Evolutionary conservation across 129 eudicot species (phyloP), one percentile per base, ranked within the genome.

Genomic region (Artemisia tridentata): DNA sequence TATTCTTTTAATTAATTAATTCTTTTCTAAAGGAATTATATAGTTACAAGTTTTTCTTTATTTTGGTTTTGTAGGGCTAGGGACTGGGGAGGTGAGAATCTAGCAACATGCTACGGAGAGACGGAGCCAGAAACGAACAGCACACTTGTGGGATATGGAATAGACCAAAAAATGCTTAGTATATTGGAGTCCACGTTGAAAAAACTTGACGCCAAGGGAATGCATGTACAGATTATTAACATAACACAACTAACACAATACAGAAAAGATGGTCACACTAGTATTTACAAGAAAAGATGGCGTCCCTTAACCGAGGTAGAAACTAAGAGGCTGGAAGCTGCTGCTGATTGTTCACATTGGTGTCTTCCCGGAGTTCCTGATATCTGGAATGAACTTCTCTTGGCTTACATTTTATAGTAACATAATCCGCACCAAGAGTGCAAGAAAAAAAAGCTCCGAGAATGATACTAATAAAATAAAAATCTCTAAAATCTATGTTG

Each of bases 251-350:
- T 72, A 46, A 58, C 76, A 72, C 68, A 72, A 61, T 59, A 47
- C 21, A 72, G 76, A 72, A 72, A 72, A 72, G 76, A 72, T 48
- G 76, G 58, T 8, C 76, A 72, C 21, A 51, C 76, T 41, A 45
- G 56, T 6, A 13, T 72, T 16, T 18, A 72, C 29, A 45, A 58
- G 27, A 72, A 3, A 25, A 50, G 3, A 23, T 72, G 67, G 66
- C 38, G 45, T 23, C 67, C 75, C 14, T 57, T 57, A 45, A 57
- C 67, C 21, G 67, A 71, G 7, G 53, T n/a, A 9, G 66, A 71
- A 71, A 56, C 11, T 7, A 54, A 19, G 20, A 59, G 20, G 11
- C 67, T 55, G 13, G 29, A 58, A 71, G 18, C 43, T 46, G 19
- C 14, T 56, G 43, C 76, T 45, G 76, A 72, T 72, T 72, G 76